phyloP scores from a whole-genome alignment of 768 basidiomycete genomes.

The Goffeauzyma gilvescens region DNA sequence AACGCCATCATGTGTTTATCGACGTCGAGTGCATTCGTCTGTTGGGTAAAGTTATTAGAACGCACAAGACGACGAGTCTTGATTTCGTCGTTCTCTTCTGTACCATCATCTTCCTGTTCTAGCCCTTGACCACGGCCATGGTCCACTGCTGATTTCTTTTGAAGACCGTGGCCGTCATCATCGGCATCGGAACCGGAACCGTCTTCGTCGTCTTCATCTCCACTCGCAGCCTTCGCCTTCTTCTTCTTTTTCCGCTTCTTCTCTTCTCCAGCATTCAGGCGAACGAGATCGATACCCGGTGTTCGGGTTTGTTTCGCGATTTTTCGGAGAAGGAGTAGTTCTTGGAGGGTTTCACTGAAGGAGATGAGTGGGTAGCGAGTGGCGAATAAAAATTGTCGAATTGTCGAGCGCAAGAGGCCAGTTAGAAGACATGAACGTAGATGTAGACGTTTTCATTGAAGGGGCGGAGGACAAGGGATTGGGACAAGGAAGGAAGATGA shows the following conservation, averaged over 20 bases:
- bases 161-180: slow-evolving; percentile 38
- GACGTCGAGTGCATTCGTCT: slow-evolving; percentile 85
- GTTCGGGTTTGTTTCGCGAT: slow-evolving; percentile 46
- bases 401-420: not conserved
- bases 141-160: slow-evolving; percentile 22
- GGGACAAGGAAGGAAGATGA: not conserved
- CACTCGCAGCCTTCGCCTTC: slow-evolving; percentile 36
- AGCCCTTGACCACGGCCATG: not conserved
- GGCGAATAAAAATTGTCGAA: not conserved
- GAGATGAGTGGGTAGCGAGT: not conserved
- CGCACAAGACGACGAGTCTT: slow-evolving; percentile 57
- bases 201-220: too few relatives aligned
- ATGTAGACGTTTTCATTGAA: slow-evolving; percentile 19
- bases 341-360: slow-evolving; percentile 39
- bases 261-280: slow-evolving; percentile 61
- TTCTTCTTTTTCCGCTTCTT: slow-evolving; percentile 44
- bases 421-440: not conserved
- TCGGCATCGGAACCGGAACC: too few relatives aligned
- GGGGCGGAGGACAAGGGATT: not conserved
- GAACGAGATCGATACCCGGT: slow-evolving; percentile 62
- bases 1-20: slow-evolving; percentile 99
- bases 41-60: slow-evolving; percentile 86
- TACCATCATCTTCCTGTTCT: slow-evolving; percentile 17
- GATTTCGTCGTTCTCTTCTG: slow-evolving; percentile 44
- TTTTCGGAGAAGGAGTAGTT: slow-evolving; percentile 66